Conservation (phyloP, 2,329 filamentous ascomycete genomes). For the Ophiostoma ulmi region DNA sequence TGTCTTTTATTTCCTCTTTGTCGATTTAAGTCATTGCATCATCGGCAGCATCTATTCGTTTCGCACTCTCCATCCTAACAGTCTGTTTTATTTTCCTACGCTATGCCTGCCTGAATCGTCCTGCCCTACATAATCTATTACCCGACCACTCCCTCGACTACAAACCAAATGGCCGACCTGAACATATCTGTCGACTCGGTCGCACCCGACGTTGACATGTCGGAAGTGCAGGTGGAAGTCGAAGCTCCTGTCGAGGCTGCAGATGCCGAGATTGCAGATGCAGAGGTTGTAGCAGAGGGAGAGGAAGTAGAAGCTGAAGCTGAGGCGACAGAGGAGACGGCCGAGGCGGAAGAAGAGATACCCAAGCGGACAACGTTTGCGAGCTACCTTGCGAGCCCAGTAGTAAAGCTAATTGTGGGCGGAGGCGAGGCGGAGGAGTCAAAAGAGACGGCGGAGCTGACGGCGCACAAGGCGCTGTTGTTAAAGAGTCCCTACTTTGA, state of each 20-base stretch:
- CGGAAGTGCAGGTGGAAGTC: conserved; percentile 5
- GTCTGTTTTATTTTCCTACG: background rate
- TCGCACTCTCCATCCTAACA: background rate
- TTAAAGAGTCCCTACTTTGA: conserved; percentile 69
- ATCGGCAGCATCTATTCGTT: background rate
- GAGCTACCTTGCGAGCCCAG: conserved; percentile 61
- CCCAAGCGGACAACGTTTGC: conserved; percentile 43
- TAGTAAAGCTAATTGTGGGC: conserved; percentile 64
- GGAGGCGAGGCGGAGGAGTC: conserved; percentile 35
- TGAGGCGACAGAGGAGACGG: conserved; percentile 25
- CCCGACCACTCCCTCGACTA: too few species aligned
- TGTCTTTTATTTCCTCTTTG: background rate
- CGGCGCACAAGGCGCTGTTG: conserved; percentile 75
- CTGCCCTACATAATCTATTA: too few species aligned
- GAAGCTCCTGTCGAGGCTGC: background rate
- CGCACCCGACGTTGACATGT: conserved; percentile 8
- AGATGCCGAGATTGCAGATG: background rate
- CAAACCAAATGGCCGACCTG: conserved; percentile 10
- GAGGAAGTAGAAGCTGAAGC: conserved; percentile 27
- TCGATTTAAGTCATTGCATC: background rate
- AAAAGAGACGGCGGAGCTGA: conserved; percentile 51
- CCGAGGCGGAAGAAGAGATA: conserved; percentile 29
- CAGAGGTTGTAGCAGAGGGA: background rate
- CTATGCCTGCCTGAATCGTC: background rate
- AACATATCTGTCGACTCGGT: background rate